Base-by-base conservation (phyloP, 2,329 filamentous ascomycete genomes). In the Chrysoporthe austroafricana region DNA sequence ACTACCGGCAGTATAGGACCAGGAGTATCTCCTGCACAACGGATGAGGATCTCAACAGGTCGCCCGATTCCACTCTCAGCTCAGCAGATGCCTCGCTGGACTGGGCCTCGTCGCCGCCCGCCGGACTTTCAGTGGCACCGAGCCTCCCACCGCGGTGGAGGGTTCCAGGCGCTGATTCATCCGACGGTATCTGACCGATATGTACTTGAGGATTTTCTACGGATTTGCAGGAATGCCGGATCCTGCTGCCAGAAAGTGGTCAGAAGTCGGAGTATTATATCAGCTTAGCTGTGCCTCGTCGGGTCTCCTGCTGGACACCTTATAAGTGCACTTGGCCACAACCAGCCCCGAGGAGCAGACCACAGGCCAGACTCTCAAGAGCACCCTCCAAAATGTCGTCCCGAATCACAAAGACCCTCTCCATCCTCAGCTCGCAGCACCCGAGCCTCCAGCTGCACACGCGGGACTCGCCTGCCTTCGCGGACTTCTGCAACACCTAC, bases 81-180 rank as follows among this genome's bases (percentile, higher is more conserved):
- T 39, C 36, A 39, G 36, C 36, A 54, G 13, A 16, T 32, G 32
- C 32, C 50, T 54, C 50, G 26, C 50, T 54, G 11, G 4, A 54
- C 50, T 21, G 50, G 6, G 50, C 26, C 13, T 54, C 21, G 21
- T 21, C 26, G 13, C 50, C 50, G 13, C 26, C 50, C 5, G 2
- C 50, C 50, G 50, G 50, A 54, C 50, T 54, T 32, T 54, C 26
- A 54, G 50, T 54, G 50, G 21, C 21, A 21, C 50, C 50, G 50
- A 54, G 21, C 11, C 50, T 14, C 32, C 21, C 50, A 32, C 32
- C 13, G 50, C 50, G 26, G 7, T 16, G 14, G 50, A 34, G 13
- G 13, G 32, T 54, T 16, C 48, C 21, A 52, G n/a, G 48, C 21
- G 21, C n/a, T 52, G 9, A 54, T 32, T 6, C 11, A 2, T 54